phyloP scores from a whole-genome alignment of 75 land plant species.

The Cupressus sempervirens region DNA sequence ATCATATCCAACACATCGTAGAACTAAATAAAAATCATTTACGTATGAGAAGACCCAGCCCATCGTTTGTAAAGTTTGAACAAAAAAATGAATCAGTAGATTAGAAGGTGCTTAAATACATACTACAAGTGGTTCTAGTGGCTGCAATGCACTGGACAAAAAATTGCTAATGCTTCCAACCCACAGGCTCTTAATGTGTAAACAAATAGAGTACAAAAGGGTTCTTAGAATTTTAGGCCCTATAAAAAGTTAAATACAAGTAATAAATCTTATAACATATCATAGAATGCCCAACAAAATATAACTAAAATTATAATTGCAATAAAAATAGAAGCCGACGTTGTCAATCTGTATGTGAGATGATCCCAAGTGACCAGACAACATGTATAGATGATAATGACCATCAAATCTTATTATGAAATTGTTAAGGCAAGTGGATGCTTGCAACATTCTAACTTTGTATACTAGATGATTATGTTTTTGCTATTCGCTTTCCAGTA shows the following conservation, averaged over 20 bases:
- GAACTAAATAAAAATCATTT: slow-evolving; percentile 1
- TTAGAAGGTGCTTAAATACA: slow-evolving; percentile 11
- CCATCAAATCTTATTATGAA: not conserved
- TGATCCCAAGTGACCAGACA: too few relatives aligned
- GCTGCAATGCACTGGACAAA: slow-evolving; percentile 87
- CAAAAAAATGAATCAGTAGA: not conserved
- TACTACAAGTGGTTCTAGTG: slow-evolving; percentile 84
- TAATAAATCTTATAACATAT: too few relatives aligned
- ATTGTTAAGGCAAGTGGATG: not conserved
- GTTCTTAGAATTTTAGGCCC: slow-evolving; percentile 92
- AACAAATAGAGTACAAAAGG: slow-evolving; percentile 87
- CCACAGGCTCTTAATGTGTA: slow-evolving; percentile 91
- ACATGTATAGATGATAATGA: not conserved
- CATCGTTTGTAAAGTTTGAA: not conserved
- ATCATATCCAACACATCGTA: too few relatives aligned
- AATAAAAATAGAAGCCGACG: too few relatives aligned
- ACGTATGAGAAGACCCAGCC: not conserved
- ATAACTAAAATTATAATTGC: too few relatives aligned
- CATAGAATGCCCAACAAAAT: too few relatives aligned
- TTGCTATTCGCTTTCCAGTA: not conserved
- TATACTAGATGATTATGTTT: not conserved
- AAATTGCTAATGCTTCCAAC: slow-evolving; percentile 74
- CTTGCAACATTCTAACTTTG: not conserved
- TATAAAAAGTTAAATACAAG: too few relatives aligned
- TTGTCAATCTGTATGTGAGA: too few relatives aligned